phyloP scores from a whole-genome alignment of 495 filamentous ascomycete species.

The Aspergillus baeticus region DNA sequence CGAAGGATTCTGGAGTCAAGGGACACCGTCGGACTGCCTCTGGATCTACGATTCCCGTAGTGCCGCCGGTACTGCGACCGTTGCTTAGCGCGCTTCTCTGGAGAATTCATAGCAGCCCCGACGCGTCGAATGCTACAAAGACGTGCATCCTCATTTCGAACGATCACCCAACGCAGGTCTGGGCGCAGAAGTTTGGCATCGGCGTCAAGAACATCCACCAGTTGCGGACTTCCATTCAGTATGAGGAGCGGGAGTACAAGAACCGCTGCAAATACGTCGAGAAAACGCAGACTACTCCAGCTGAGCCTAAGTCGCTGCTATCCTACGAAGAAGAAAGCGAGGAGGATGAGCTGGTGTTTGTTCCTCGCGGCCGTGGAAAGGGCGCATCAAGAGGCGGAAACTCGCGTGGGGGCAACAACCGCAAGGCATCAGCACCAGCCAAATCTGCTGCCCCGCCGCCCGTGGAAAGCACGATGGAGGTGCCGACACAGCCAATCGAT shows the following conservation, averaged over 20 bases:
- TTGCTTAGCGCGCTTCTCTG: slow-evolving; percentile 63
- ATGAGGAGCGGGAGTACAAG: slow-evolving; percentile 59
- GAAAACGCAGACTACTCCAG: slow-evolving; percentile 32
- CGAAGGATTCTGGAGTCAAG: slow-evolving; percentile 25
- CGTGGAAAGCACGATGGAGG: slow-evolving; percentile 35
- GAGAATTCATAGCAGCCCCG: slow-evolving; percentile 52
- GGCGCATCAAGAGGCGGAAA: slow-evolving; percentile 36
- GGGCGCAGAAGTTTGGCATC: slow-evolving; percentile 62
- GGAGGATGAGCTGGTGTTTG: slow-evolving; percentile 59
- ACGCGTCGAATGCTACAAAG: slow-evolving; percentile 38
- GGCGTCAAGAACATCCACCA: slow-evolving; percentile 59
- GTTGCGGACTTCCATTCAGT: slow-evolving; percentile 55
- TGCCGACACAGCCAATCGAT: slow-evolving; percentile 53
- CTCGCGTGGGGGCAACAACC: slow-evolving; percentile 34
- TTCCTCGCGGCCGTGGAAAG: slow-evolving; percentile 48
- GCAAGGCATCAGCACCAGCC: slow-evolving; percentile 19
- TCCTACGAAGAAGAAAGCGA: slow-evolving; percentile 53
- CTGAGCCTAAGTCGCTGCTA: slow-evolving; percentile 41
- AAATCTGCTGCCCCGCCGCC: slow-evolving; percentile 28
- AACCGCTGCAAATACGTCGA: slow-evolving; percentile 53
- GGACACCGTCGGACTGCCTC: slow-evolving; percentile 41
- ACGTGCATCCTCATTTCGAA: slow-evolving; percentile 59
- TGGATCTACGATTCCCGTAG: slow-evolving; percentile 34
- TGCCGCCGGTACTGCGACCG: slow-evolving; percentile 49
- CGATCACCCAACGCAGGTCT: slow-evolving; percentile 51